Evolutionary conservation across 345 rosid species (phyloP).

Genomic region (Salix arbutifolia): DNA sequence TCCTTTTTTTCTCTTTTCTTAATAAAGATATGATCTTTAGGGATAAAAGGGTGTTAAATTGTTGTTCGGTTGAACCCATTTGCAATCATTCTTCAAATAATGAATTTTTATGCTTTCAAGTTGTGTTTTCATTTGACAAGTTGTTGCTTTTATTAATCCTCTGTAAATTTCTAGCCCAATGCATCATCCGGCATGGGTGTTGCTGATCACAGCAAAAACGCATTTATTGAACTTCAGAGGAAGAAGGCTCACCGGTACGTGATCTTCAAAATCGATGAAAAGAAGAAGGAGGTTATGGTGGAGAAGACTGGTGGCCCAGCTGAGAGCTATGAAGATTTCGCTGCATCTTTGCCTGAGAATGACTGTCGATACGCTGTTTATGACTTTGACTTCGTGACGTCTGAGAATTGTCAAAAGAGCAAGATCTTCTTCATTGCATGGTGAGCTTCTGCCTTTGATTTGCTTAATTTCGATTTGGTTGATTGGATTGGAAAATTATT

Average conservation of each 20-base stretch:
- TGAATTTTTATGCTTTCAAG: too few relatives aligned
- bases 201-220: slow-evolving; percentile 29
- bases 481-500: too few relatives aligned
- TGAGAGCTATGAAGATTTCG: slow-evolving; percentile 8
- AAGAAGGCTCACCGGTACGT: slow-evolving; percentile 3
- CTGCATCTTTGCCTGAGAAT: slow-evolving; percentile 6
- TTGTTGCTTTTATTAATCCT: too few relatives aligned
- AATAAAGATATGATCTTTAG: too few relatives aligned
- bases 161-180: slow-evolving; percentile 8
- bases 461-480: too few relatives aligned
- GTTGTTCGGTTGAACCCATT: too few relatives aligned
- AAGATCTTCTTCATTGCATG: slow-evolving; percentile 9
- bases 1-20: too few relatives aligned
- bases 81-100: too few relatives aligned
- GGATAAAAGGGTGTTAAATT: too few relatives aligned
- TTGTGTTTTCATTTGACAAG: too few relatives aligned
- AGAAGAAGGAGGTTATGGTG: slow-evolving; percentile 10
- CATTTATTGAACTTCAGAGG: slow-evolving; percentile 13
- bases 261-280: slow-evolving; percentile 6
- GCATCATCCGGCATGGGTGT: slow-evolving; percentile 26
- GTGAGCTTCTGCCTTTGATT: background rate
- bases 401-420: slow-evolving; percentile 12
- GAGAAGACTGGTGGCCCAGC: slow-evolving; percentile 10
- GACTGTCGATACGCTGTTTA: slow-evolving; percentile 10
- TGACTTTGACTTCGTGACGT: slow-evolving; percentile 7